A percentile compares a stretch with the other conserved stretches of the same genome.
These are phyloP conservation scores for Leishmania amazonensis DNA, from an alignment of 208 protist species.

Conservation along the genomic window DNA sequence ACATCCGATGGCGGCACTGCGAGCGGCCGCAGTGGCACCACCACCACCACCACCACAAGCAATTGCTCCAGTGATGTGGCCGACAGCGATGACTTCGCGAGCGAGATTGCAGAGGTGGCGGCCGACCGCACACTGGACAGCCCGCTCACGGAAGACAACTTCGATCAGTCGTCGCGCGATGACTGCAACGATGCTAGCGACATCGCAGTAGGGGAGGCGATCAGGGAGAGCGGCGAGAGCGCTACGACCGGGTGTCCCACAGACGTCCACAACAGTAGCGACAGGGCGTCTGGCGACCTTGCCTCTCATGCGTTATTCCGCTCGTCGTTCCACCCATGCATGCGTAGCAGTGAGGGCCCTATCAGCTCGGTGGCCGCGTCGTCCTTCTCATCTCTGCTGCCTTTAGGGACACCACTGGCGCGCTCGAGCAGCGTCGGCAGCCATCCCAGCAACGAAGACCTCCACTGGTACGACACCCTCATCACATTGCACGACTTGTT, in stretches of 20 bases:
- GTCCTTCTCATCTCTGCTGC: conserved; percentile 1
- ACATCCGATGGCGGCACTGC: conserved; percentile 8
- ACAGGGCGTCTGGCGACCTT: conserved; percentile 5
- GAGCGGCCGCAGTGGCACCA: conserved; percentile 3
- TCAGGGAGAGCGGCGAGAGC: background rate
- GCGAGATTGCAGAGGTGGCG: conserved; percentile 1
- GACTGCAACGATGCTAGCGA: conserved; percentile 9
- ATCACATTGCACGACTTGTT: conserved; percentile 51
- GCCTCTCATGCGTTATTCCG: background rate
- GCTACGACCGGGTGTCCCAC: background rate
- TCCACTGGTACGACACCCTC: conserved; percentile 11
- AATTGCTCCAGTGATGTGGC: background rate
- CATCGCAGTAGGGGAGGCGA: background rate
- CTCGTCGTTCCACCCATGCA: conserved; percentile 1
- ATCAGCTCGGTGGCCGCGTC: background rate
- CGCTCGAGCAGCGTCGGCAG: background rate
- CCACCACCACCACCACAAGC: background rate
- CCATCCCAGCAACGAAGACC: conserved; percentile 4
- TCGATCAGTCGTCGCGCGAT: conserved; percentile 2
- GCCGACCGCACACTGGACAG: conserved; percentile 18
- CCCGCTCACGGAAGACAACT: conserved; percentile 18
- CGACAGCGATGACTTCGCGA: conserved; percentile 1
- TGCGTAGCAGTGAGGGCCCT: conserved; percentile 16
- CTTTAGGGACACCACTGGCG: background rate
- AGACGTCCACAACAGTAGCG: conserved; percentile 10